Evolutionary conservation across 2,329 filamentous ascomycete species (phyloP).

Genomic region (Cladosporium cucumerinum): DNA sequence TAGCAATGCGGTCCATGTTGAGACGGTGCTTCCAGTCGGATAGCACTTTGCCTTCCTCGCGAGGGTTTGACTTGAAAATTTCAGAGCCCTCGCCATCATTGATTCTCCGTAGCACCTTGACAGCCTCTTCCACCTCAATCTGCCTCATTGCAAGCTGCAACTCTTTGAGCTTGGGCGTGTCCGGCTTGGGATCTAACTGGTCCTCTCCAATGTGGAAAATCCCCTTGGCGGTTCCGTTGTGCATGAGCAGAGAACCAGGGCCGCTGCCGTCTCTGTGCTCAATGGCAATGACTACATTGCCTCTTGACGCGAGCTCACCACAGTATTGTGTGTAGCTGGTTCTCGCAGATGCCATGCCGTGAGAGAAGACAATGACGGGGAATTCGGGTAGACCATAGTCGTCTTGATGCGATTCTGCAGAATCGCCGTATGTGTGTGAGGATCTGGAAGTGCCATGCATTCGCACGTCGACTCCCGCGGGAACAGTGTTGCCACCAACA

Average conservation of each 20-base stretch:
- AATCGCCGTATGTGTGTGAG: constrained; percentile 29
- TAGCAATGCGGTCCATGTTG: constrained; percentile 53
- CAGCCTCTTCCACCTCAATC: constrained; percentile 46
- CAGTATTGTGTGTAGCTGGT: constrained; percentile 47
- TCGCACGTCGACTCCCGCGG: constrained; percentile 43
- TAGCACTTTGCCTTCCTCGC: constrained; percentile 48
- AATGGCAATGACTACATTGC: constrained; percentile 45
- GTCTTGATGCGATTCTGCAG: constrained; percentile 27
- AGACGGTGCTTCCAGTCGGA: constrained; percentile 53
- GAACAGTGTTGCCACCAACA: constrained; percentile 41
- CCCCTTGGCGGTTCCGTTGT: constrained; percentile 32
- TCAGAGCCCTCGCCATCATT: constrained; percentile 37
- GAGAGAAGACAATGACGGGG: constrained; percentile 46
- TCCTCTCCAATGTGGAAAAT: constrained; percentile 39
- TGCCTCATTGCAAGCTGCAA: constrained; percentile 45
- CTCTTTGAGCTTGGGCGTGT: constrained; percentile 38
- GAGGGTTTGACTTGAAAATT: constrained; percentile 45
- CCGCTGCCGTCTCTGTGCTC: constrained; percentile 49
- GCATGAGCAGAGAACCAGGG: constrained; percentile 43
- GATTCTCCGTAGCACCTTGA: constrained; percentile 40
- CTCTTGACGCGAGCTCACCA: constrained; percentile 45
- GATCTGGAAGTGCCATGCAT: constrained; percentile 33
- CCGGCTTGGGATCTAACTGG: constrained; percentile 32
- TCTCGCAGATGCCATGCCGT: constrained; percentile 46
- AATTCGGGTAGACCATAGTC: constrained; percentile 34